Evolutionary conservation across 106 monocot species (phyloP), one percentile per base, ranked within the genome.

Genomic region (Vanilla planifolia): DNA sequence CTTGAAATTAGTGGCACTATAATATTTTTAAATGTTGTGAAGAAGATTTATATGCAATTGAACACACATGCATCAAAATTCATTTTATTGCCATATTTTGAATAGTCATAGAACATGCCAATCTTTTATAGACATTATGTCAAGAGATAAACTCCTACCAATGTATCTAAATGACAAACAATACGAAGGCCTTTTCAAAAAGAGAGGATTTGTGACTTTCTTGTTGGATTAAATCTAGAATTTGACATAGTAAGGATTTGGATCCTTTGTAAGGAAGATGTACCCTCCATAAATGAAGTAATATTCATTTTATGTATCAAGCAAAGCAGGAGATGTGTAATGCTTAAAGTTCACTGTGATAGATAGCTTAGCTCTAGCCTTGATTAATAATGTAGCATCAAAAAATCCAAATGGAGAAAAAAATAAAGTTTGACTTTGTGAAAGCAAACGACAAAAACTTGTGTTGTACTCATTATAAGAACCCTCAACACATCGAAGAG

Each of bases 241-340:
- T 59, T 59, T 59, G 59, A 59, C 37, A n/a, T n/a, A n/a, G n/a
- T n/a, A n/a, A n/a, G n/a, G n/a, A n/a, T 36, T 36, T 22, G 23
- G 2, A 59, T 59, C 21, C 22, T 59, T 34, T 33, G 32, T 20
- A 59, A 59, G 10, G 11, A 8, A 4, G 59, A 59, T 0, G 59
- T 17, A 14, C 1, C 34, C 10, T 36, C 21, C 5, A 36, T 59
- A 4, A 59, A 59, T 59, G 36, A 59, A 39, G 59, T 59, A 23
- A 37, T 59, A 7, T 19, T n/a, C 5, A 16, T 39, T 2, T 6
- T 59, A 7, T 21, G 35, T 17, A 16, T 33, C 21, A 37, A 59
- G 15, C 16, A 59, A 39, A 59, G 59, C 21, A 59, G 3, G n/a
- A 57, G 56, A 35, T 19, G 5, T 1, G 19, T 59, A 8, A 59